phyloP scores from a whole-genome alignment of 1,284 basidiomycete genomes.

The Ceratobasidium sp. region DNA sequence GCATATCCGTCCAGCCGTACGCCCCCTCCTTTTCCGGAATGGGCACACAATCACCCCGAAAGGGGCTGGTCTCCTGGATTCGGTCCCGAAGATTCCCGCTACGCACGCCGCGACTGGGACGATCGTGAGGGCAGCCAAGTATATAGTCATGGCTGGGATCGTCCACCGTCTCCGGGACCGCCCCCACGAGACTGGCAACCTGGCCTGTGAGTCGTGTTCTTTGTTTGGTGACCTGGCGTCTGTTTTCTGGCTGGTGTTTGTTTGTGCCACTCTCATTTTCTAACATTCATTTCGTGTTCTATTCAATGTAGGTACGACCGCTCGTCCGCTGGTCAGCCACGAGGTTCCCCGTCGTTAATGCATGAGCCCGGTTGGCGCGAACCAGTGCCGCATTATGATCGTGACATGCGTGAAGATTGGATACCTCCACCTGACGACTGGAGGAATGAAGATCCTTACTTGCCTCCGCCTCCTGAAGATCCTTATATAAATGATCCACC shows the following conservation, averaged over 20 bases:
- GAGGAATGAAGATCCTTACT: conserved; percentile 1
- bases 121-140: conserved; percentile 10
- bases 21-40: conserved; percentile 35
- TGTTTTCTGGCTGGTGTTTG: conserved; percentile 6
- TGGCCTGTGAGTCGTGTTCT: conserved; percentile 30
- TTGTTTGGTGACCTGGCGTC: conserved; percentile 21
- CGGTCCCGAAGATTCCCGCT: conserved; percentile 14
- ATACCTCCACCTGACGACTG: conserved; percentile 19
- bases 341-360: conserved; percentile 21
- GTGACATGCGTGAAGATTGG: conserved; percentile 33
- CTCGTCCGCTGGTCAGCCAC: conserved; percentile 11
- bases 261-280: conserved; percentile 8
- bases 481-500: background rate
- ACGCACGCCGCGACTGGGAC: conserved; percentile 27
- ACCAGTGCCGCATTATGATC: conserved; percentile 18
- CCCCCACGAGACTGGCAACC: conserved; percentile 17
- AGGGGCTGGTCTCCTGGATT: conserved; percentile 18
- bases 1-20: conserved; percentile 8
- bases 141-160: conserved; percentile 17
- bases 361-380: conserved; percentile 34
- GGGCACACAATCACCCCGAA: conserved; percentile 29
- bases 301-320: conserved; percentile 20
- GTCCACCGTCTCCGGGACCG: conserved; percentile 24
- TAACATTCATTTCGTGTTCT: conserved; percentile 2
- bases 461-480: background rate